A percentile compares a stretch with the other conserved stretches of the same genome.
phyloP scores from a whole-genome alignment of 1,284 basidiomycete genomes.

The Schizopora paradoxa region DNA sequence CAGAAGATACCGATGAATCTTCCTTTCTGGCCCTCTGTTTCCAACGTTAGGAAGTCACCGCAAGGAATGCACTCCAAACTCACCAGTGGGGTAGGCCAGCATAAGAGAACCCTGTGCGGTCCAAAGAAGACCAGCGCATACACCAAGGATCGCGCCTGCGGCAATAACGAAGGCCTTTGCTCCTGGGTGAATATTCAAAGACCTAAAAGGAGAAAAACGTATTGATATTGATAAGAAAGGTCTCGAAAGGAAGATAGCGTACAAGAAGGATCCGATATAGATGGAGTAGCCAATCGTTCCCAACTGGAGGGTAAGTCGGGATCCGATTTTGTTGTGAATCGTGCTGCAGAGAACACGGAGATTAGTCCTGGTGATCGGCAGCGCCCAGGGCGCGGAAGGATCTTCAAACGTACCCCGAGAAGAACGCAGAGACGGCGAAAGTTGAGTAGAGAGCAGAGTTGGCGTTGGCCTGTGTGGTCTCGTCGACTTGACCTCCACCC shows the following conservation, averaged over 20 bases:
- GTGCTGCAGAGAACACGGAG: conserved; percentile 3
- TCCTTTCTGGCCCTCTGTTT: conserved; percentile 35
- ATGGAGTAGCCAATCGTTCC: conserved; percentile 44
- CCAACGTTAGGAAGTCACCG: conserved; percentile 54
- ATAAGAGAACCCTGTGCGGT: conserved; percentile 53
- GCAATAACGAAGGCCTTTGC: conserved; percentile 44
- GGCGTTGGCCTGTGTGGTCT: conserved; percentile 26
- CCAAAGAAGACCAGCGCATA: conserved; percentile 58
- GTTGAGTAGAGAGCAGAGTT: conserved; percentile 26
- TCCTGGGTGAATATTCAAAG: conserved; percentile 23
- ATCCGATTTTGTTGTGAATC: conserved; percentile 33
- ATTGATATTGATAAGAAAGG: background rate
- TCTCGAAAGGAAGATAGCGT: conserved; percentile 11
- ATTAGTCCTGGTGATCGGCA: background rate
- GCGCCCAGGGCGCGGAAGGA: background rate
- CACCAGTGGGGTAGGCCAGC: conserved; percentile 43
- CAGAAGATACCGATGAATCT: conserved; percentile 51
- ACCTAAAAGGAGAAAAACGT: conserved; percentile 21
- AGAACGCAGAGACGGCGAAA: conserved; percentile 26
- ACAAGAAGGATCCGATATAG: conserved; percentile 44
- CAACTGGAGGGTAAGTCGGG: conserved; percentile 40
- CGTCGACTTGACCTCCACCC: conserved; percentile 28
- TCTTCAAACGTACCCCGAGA: conserved; percentile 11
- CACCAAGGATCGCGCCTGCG: conserved; percentile 50
- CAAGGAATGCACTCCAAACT: conserved; percentile 52